These are phyloP conservation scores for Tilletiaria anomala DNA, from an alignment of 1,284 basidiomycete species.

Conservation along the genomic window DNA sequence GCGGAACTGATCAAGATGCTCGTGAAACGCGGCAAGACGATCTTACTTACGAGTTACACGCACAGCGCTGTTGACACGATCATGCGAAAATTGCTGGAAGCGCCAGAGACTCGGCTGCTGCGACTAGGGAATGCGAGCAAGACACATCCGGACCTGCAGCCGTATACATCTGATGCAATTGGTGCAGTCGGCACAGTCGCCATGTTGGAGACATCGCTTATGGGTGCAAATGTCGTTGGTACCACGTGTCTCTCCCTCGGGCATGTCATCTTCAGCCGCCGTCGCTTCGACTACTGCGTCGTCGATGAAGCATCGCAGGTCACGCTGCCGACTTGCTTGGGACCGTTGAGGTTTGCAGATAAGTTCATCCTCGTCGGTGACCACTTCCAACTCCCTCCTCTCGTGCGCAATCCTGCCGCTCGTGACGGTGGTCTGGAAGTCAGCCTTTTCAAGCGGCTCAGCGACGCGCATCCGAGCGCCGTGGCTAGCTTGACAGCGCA, in stretches of 20 bases:
- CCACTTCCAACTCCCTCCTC: slow-evolving; percentile 80
- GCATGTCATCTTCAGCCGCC: slow-evolving; percentile 66
- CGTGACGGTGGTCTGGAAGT: slow-evolving; percentile 65
- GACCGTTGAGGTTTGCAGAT: slow-evolving; percentile 75
- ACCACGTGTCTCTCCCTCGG: slow-evolving; percentile 86
- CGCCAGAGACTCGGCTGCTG: slow-evolving; percentile 46
- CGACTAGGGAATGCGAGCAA: slow-evolving; percentile 82
- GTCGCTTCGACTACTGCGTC: slow-evolving; percentile 85
- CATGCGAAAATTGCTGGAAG: slow-evolving; percentile 53
- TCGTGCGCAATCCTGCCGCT: slow-evolving; percentile 65
- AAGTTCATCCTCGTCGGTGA: slow-evolving; percentile 91
- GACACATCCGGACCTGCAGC: slow-evolving; percentile 44
- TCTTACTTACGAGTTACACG: slow-evolving; percentile 80
- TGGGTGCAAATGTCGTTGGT: slow-evolving; percentile 80
- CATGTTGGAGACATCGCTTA: slow-evolving; percentile 61
- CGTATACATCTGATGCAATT: slow-evolving; percentile 41
- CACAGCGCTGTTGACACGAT: slow-evolving; percentile 97
- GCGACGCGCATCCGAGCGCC: slow-evolving; percentile 66
- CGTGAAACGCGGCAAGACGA: slow-evolving; percentile 65
- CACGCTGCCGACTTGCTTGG: slow-evolving; percentile 83
- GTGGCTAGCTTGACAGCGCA: slow-evolving; percentile 72
- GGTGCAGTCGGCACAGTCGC: background rate
- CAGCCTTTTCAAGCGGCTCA: slow-evolving; percentile 75
- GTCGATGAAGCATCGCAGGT: slow-evolving; percentile 98
- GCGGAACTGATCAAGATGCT: slow-evolving; percentile 70